Evolutionary conservation across 768 basidiomycete genomes (phyloP), one percentile per base, ranked within the genome.

Genomic region (Neoboletus magnificus): DNA sequence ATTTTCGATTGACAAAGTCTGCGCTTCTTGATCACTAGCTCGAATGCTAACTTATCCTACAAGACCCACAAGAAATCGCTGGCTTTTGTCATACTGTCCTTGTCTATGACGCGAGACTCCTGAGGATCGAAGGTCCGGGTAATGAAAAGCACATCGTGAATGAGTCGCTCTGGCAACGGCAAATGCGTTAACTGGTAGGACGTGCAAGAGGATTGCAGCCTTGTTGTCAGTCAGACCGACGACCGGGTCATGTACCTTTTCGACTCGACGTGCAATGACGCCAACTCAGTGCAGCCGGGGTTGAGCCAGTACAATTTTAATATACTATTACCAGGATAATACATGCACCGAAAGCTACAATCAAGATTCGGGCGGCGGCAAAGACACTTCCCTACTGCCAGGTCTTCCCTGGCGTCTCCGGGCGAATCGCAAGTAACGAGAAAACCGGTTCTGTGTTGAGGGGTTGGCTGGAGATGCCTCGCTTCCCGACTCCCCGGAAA

Each of bases 361-460:
- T 67, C 56, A 65, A 39, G 41, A 36, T 39, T 50, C 68, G 11
- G 30, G 43, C 1, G 35, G 27, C 9, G 50, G 44, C 5, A 30
- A 32, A 16, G 56, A 58, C 73, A 69, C 43, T 66, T 74, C 69
- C 20, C 61, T 64, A 48, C 62, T 65, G 45, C 71, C 69, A 37
- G 70, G 69, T 57, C 72, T 69, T 23, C 76, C 79, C 61, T 81
- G 82, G 23, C 77, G 77, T 33, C 74, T 74, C 53, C 73, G 75
- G 16, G 80, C 81, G 62, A 80, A 81, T 22, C 79, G 78, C 48
- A 85, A 66, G 63, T 84, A 84, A 39, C 81, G 76, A 40, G 83
- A 84, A 61, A 85, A 82, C 33, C 83, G 76, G 50, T 76, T 77
- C 20, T 70, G 66, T 36, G 59, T 50, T 22, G 57, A n/a, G 41